Conservation (phyloP, 2,329 filamentous ascomycete species). For the Magnaporthiopsis incrustans region DNA sequence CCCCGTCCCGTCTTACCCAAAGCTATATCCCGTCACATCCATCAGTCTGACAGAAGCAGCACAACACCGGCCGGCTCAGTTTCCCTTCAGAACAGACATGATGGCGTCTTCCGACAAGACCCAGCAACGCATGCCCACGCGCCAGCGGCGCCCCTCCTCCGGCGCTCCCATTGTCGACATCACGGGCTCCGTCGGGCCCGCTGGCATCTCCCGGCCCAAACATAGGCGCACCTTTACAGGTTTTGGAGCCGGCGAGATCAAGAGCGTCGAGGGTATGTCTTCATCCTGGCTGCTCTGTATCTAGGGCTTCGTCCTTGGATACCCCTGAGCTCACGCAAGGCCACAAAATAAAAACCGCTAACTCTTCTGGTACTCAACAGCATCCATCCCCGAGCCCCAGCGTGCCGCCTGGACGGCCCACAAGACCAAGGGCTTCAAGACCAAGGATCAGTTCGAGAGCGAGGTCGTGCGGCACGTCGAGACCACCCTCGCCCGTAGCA, state of each 20-base stretch:
- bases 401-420: constrained; percentile 68
- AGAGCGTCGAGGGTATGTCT: constrained; percentile 72
- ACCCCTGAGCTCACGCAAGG: too few relatives aligned
- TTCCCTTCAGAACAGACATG: background rate
- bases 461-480: constrained; percentile 93
- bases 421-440: constrained; percentile 60
- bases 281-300: too few relatives aligned
- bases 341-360: background rate
- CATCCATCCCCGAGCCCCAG: constrained; percentile 79
- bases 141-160: constrained; percentile 74
- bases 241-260: constrained; percentile 85
- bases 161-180: constrained; percentile 81
- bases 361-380: constrained; percentile 24
- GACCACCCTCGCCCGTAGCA: constrained; percentile 86
- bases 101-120: constrained; percentile 5
- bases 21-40: background rate
- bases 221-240: constrained; percentile 97
- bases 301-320: too few relatives aligned
- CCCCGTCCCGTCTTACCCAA: background rate
- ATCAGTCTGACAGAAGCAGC: background rate
- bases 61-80: background rate
- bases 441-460: constrained; percentile 75
- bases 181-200: constrained; percentile 75
- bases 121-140: constrained; percentile 32
- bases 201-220: constrained; percentile 80